phyloP scores from a whole-genome alignment of 2,329 filamentous ascomycete species.

The Pseudovirgaria hyperparasitica region DNA sequence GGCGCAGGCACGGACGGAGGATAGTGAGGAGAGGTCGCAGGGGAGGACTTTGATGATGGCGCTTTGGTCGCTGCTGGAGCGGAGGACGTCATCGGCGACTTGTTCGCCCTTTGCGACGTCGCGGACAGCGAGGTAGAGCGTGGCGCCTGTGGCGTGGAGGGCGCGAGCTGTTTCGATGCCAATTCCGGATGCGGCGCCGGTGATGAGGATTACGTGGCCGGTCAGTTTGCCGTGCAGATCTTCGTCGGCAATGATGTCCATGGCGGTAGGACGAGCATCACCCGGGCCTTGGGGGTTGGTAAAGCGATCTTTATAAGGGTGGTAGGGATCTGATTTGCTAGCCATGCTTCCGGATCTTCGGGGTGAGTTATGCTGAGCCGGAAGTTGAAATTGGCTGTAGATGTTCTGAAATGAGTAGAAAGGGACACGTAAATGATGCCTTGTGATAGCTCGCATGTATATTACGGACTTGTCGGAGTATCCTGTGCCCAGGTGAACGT shows the following conservation, averaged over 20 bases:
- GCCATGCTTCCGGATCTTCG: too few species aligned
- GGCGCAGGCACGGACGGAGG: constrained; percentile 11
- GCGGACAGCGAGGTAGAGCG: constrained; percentile 31
- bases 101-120: constrained; percentile 23
- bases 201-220: constrained; percentile 11
- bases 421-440: too few species aligned
- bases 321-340: too few species aligned
- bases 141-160: constrained; percentile 32
- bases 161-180: constrained; percentile 20
- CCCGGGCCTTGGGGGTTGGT: constrained; percentile 22
- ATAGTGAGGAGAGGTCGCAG: constrained; percentile 11
- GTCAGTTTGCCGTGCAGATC: constrained; percentile 14
- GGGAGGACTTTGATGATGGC: constrained; percentile 23
- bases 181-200: constrained; percentile 14
- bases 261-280: constrained; percentile 28
- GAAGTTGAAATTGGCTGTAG: too few species aligned
- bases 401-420: too few species aligned
- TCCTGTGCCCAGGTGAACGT: too few species aligned
- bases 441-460: too few species aligned
- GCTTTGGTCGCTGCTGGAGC: constrained; percentile 15
- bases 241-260: constrained; percentile 28
- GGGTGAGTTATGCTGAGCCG: too few species aligned
- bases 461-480: too few species aligned
- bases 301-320: too few species aligned
- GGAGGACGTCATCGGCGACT: constrained; percentile 2